Base-by-base conservation (phyloP, 2,329 filamentous ascomycete genomes). In the Arachnopeziza araneosa region DNA sequence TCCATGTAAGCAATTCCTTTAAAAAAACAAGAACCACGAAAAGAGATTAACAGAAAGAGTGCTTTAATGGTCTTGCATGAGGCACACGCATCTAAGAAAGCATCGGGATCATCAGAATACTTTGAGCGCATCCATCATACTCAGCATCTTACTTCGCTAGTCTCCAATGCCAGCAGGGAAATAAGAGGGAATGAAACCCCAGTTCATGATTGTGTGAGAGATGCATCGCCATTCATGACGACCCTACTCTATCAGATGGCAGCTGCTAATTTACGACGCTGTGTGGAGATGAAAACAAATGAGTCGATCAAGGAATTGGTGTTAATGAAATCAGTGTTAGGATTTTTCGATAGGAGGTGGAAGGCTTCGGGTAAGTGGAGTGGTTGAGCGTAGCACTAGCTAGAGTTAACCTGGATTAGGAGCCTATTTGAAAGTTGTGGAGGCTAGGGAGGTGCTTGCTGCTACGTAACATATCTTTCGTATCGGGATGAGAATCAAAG, bases 261-360 rank as follows among this genome's bases (percentile, higher is more conserved):
- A 2, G 30, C 52, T 52, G 53, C 60, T n/a, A 60, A 62, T 22
- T 24, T 59, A 22, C 58, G 60, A 22, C 24, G 59, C 4, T 50
- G 51, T 55, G 54, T 32, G 24, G 57, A 64, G 17, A 30, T 21
- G 17, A 54, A 19, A 21, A 60, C 57, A 4, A 22, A 59, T 17
- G 60, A 61, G 24, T 59, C 57, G 21, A 32, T 51, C 2, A 44
- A 64, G 14, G 36, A 24, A 23, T 54, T 63, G 22, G 26, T 54
- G 6, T 19, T 60, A 1, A 52, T 60, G 21, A 64, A 63, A 53
- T 22, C 6, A 1, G 52, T 54, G 23, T 48, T 64, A 24, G 54
- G n/a, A 24, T 19, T 52, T 2, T 60, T 64, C 51, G 60, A 61
- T 24, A 30, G n/a, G 21, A 62, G 63, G 36, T 66, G 64, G 64